Evolutionary conservation across 371 early-diverging fungal genomes (phyloP).

Genomic region (Entomophthora muscae): DNA sequence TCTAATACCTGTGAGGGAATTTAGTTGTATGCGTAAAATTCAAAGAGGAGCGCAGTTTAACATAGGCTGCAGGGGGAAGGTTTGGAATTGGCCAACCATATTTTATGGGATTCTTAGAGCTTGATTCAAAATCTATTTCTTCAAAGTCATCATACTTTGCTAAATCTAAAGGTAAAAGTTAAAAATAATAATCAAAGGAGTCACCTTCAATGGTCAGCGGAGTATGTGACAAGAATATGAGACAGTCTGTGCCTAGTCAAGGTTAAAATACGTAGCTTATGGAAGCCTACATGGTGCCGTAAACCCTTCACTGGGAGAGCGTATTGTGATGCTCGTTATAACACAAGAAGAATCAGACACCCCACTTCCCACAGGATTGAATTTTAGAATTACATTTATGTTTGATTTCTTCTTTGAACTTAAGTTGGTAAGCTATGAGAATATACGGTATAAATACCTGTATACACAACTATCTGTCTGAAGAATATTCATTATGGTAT

Average conservation of each 20-base stretch:
- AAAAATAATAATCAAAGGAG: background rate
- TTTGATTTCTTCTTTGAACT: background rate
- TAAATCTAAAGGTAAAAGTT: background rate
- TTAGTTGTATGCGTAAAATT: background rate
- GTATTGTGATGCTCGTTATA: background rate
- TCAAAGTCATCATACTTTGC: background rate
- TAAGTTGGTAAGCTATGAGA: background rate
- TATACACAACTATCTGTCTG: background rate
- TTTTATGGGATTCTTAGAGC: background rate
- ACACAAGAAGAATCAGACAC: background rate
- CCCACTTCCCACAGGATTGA: background rate
- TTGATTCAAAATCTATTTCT: background rate
- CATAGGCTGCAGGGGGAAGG: background rate
- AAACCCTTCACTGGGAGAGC: background rate
- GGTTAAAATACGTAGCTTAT: background rate
- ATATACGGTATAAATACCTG: background rate
- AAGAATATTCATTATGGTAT: background rate
- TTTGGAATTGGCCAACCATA: background rate
- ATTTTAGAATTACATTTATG: conserved; percentile 4
- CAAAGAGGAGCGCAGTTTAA: background rate
- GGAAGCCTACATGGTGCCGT: background rate
- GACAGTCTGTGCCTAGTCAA: background rate
- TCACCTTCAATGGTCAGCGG: background rate
- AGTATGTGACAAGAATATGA: background rate
- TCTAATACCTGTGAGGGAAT: background rate